Evolutionary conservation across 306 rosid genomes (phyloP).

Genomic region (Cicer chorassanicum): DNA sequence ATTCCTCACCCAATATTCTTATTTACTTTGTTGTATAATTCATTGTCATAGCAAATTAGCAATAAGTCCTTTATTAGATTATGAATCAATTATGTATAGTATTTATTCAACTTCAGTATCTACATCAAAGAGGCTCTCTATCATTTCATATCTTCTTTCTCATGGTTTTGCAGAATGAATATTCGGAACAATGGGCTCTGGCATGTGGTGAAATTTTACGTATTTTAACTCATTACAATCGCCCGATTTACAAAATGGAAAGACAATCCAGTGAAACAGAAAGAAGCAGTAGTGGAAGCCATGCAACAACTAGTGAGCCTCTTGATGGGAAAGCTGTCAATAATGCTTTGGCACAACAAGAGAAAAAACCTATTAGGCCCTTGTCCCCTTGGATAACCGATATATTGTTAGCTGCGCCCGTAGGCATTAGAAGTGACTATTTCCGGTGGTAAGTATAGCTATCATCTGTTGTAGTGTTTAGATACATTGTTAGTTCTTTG

Average conservation of each 20-base stretch:
- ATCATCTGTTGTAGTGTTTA: no score
- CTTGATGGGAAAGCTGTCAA: slow-evolving; percentile 58
- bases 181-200: slow-evolving; percentile 97
- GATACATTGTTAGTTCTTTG: neutral
- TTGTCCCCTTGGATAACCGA: slow-evolving; percentile 98
- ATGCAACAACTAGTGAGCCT: slow-evolving; percentile 76
- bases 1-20: slow-evolving; percentile 24
- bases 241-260: slow-evolving; percentile 83
- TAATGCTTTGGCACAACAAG: slow-evolving; percentile 60
- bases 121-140: slow-evolving; percentile 14
- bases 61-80: slow-evolving; percentile 12
- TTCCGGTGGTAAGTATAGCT: slow-evolving; percentile 83
- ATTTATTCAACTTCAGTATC: slow-evolving; percentile 22
- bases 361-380: slow-evolving; percentile 88
- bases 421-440: slow-evolving; percentile 93
- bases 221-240: slow-evolving; percentile 94
- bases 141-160: slow-evolving; percentile 30
- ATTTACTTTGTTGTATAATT: slow-evolving; percentile 26
- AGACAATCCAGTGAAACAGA: slow-evolving; percentile 67
- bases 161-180: slow-evolving; percentile 68
- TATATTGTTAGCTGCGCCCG: slow-evolving; percentile 86
- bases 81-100: slow-evolving; percentile 10
- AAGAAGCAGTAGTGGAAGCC: slow-evolving; percentile 88
- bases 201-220: slow-evolving; percentile 97
- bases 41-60: neutral